Evolutionary conservation across 805 yeast species (phyloP).

Genomic region (Kodamaea sagamina): DNA sequence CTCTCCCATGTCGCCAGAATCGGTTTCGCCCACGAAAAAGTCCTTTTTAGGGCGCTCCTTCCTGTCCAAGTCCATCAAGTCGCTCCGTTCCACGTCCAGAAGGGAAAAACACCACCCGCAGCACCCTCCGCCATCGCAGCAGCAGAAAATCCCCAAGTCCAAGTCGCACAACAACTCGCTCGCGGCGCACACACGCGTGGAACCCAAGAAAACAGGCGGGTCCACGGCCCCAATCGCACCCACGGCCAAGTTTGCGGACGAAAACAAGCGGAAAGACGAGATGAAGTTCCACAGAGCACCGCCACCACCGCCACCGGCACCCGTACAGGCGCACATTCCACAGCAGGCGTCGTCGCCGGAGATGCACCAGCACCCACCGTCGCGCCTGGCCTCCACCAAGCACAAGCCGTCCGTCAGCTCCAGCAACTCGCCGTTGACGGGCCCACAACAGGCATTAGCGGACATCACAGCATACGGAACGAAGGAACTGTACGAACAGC

Average conservation of each 20-base stretch:
- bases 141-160: constrained; percentile 38
- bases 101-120: constrained; percentile 15
- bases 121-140: constrained; percentile 18
- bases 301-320: constrained; percentile 41
- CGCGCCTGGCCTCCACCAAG: background rate
- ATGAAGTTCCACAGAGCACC: constrained; percentile 41
- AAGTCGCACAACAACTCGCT: constrained; percentile 44
- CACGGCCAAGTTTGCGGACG: constrained; percentile 31
- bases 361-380: constrained; percentile 4
- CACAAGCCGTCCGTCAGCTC: constrained; percentile 5
- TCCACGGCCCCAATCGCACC: constrained; percentile 41
- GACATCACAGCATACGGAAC: constrained; percentile 14
- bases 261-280: constrained; percentile 25
- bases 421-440: constrained; percentile 14
- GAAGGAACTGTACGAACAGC: constrained; percentile 16
- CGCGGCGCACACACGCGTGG: constrained; percentile 27
- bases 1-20: constrained; percentile 17
- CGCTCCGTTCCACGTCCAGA: constrained; percentile 28
- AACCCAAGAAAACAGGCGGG: constrained; percentile 24
- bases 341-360: constrained; percentile 1
- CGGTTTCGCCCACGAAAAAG: constrained; percentile 17
- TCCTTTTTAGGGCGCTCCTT: constrained; percentile 36
- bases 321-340: background rate
- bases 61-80: constrained; percentile 40
- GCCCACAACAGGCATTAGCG: constrained; percentile 26